phyloP scores from a whole-genome alignment of 192 early-diverging fungal species.

The Mycoemilia scoparia region DNA sequence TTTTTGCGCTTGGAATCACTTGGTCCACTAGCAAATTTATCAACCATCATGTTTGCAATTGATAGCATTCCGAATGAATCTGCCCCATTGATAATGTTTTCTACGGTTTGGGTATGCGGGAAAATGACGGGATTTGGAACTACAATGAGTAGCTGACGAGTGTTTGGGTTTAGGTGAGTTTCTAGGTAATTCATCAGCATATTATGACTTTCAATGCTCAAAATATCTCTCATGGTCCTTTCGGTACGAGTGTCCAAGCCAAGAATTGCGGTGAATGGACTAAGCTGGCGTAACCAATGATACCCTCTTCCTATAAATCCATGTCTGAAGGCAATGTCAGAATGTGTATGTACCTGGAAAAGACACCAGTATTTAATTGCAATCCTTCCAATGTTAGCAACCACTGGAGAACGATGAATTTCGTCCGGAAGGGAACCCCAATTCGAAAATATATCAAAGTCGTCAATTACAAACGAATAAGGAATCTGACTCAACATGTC shows the following conservation, averaged over 20 bases:
- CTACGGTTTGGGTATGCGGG: slow-evolving; percentile 49
- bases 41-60: slow-evolving; percentile 20
- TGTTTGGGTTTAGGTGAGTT: slow-evolving; percentile 27
- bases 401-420: slow-evolving; percentile 44
- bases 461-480: slow-evolving; percentile 61
- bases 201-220: slow-evolving; percentile 42
- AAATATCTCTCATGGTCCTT: slow-evolving; percentile 41
- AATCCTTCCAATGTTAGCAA: slow-evolving; percentile 44
- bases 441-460: slow-evolving; percentile 66
- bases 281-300: slow-evolving; percentile 44
- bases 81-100: slow-evolving; percentile 39
- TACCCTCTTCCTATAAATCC: slow-evolving; percentile 31
- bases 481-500: slow-evolving; percentile 24
- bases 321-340: slow-evolving; percentile 33
- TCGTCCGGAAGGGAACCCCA: slow-evolving; percentile 53
- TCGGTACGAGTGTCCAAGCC: slow-evolving; percentile 57
- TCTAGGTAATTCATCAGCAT: slow-evolving; percentile 34
- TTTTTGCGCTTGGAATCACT: slow-evolving; percentile 17
- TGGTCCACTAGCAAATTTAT: slow-evolving; percentile 20
- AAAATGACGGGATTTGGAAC: slow-evolving; percentile 53
- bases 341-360: slow-evolving; percentile 68
- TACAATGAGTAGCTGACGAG: slow-evolving; percentile 51
- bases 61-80: slow-evolving; percentile 24
- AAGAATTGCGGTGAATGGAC: slow-evolving; percentile 46
- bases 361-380: slow-evolving; percentile 58